Evolutionary conservation across 345 rosid species (phyloP).

Genomic region (Punica granatum): DNA sequence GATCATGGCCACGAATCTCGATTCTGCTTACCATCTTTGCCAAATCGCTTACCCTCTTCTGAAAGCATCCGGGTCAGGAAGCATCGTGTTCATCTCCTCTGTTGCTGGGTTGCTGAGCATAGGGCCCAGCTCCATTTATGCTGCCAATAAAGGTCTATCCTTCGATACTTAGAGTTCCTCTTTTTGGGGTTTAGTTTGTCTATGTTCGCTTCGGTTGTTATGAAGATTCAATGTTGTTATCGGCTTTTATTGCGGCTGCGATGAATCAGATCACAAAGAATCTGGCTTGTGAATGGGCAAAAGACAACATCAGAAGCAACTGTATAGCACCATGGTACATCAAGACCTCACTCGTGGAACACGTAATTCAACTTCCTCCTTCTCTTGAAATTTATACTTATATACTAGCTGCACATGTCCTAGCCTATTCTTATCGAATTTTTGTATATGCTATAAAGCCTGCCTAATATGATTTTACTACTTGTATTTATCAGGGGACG

Average conservation of each 20-base stretch:
- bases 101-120: constrained; percentile 46
- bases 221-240: background rate
- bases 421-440: background rate
- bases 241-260: constrained; percentile 35
- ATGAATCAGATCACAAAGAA: constrained; percentile 72
- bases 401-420: background rate
- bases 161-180: background rate
- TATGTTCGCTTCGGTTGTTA: background rate
- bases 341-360: constrained; percentile 68
- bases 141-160: constrained; percentile 54
- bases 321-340: constrained; percentile 81
- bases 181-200: background rate
- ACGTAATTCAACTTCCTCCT: constrained; percentile 25
- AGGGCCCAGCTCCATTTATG: constrained; percentile 62
- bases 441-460: background rate
- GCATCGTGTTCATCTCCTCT: constrained; percentile 82
- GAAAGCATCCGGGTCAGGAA: constrained; percentile 74
- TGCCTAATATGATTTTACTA: background rate
- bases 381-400: background rate
- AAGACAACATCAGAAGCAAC: constrained; percentile 78
- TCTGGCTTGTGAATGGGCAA: constrained; percentile 93
- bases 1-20: constrained; percentile 63
- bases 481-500: background rate
- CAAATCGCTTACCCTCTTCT: constrained; percentile 82
- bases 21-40: constrained; percentile 68